These are phyloP conservation scores for Cyanidium caldarium DNA, from an alignment of 23 red algal species.

Conservation along the genomic window DNA sequence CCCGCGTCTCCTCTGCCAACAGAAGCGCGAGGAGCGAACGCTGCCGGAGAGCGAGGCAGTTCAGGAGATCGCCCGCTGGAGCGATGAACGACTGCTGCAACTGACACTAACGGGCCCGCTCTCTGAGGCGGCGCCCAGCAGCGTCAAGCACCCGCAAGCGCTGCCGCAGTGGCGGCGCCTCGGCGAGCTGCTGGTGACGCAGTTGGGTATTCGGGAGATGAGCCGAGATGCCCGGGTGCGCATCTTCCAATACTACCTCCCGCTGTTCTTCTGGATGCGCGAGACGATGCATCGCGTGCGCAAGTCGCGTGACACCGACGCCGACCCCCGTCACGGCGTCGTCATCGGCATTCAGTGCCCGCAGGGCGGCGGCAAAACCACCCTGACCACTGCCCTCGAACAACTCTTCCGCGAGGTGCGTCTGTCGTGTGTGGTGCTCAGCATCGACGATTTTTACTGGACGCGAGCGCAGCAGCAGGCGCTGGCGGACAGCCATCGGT, in stretches of 20 bases:
- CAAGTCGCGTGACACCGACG: not conserved
- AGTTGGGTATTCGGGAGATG: no score
- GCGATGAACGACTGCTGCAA: no score
- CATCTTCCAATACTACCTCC: conserved; percentile 62
- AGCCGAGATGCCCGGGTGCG: no score
- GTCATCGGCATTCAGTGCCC: conserved; percentile 78
- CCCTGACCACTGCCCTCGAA: conserved; percentile 49
- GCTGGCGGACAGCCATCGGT: conserved; percentile 19
- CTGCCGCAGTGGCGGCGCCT: no score
- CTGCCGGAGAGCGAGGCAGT: no score
- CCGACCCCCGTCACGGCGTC: conserved; percentile 12
- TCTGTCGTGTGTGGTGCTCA: conserved; percentile 27
- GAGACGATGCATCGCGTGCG: conserved; percentile 13
- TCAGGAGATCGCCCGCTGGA: no score
- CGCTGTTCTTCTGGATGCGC: conserved; percentile 58
- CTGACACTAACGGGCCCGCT: no score
- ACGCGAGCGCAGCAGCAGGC: conserved; percentile 56
- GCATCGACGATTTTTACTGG: conserved; percentile 89
- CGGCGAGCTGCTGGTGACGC: no score
- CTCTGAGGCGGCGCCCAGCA: no score
- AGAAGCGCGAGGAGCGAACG: no score
- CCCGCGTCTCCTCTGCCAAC: no score
- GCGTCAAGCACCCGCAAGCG: no score
- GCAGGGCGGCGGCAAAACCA: conserved; percentile 96
- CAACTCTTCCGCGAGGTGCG: conserved; percentile 21